A percentile compares a stretch with the other conserved stretches of the same genome.
Evolutionary conservation across 73 alveolate species (phyloP).

Genomic region (Paramecium tetraurelia): DNA sequence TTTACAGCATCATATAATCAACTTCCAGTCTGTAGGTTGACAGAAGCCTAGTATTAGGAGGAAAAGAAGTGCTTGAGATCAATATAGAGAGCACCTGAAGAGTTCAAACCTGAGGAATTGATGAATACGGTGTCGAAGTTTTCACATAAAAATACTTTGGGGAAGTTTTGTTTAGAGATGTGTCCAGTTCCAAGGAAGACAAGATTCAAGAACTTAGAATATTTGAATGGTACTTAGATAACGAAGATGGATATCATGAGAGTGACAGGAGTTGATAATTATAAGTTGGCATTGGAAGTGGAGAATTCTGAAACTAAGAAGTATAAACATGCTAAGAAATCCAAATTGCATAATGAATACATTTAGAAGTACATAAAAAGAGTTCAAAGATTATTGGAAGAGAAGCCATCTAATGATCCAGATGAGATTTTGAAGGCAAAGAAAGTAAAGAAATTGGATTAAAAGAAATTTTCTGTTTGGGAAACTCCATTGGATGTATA

Average conservation of each 20-base stretch:
- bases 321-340: conserved; percentile 7
- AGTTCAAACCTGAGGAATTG: conserved; percentile 47
- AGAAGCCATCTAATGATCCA: conserved; percentile 20
- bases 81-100: conserved; percentile 50
- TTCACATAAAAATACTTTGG: conserved; percentile 61
- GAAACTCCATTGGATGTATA: conserved; percentile 53
- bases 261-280: conserved; percentile 56
- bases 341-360: conserved; percentile 48
- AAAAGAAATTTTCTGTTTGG: conserved; percentile 62
- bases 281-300: conserved; percentile 43
- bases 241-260: conserved; percentile 57
- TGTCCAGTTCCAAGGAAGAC: conserved; percentile 64
- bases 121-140: conserved; percentile 51
- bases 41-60: not conserved
- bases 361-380: conserved; percentile 37
- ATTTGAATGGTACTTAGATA: conserved; percentile 51
- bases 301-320: conserved; percentile 22
- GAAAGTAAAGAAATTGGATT: conserved; percentile 39
- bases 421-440: conserved; percentile 51
- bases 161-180: conserved; percentile 50
- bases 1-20: conserved; percentile 57
- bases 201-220: conserved; percentile 52
- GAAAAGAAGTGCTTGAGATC: conserved; percentile 44
- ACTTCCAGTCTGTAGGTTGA: conserved; percentile 46
- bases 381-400: conserved; percentile 33